Base-by-base conservation (phyloP, 1,284 basidiomycete species). In the Marasmius fiardii region DNA sequence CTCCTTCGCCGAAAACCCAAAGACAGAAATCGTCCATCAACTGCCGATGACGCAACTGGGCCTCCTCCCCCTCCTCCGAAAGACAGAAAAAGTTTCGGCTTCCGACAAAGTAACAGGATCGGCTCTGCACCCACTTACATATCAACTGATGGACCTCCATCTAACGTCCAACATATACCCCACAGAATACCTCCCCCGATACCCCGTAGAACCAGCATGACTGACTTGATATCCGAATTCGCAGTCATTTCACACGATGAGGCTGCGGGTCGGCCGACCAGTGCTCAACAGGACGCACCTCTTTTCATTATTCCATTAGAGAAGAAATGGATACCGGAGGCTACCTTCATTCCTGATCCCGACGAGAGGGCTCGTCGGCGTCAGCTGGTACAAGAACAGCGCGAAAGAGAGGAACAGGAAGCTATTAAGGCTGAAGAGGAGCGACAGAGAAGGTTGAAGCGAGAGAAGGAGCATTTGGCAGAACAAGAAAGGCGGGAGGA, bases 401-500 rank as follows among this genome's bases (percentile, higher is more conserved):
- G 70, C 23, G 74, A 81, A 58, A 62, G 65, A 35, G 85, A 85
- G 58, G 82, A 84, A 56, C 65, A 71, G 47, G 69, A 76, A 55
- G 77, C 78, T 4, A 43, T 73, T 28, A 68, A 65, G 53, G 79
- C 81, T 60, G 86, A 88, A 60, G 74, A 68, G 12, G 72, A 76
- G 60, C 74, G 77, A 41, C 81, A 83, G 63, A 71, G 70, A 0
- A 74, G 72, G 8, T 67, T 74, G 12, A 79, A 71, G 61, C 67
- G 68, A 28, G 71, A 79, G 64, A 83, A 81, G 60, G 75, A 77
- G 60, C 76, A 74, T 45, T 58, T 75, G 5, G 62, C 74, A 58
- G 70, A 69, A 44, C 72, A 75, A 58, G 78, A 79, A 26, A 71
- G 68, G 58, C 79, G 81, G 59, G 81, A 82, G 34, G 84, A 85